These are phyloP conservation scores for Pichia gijzeniarum DNA, from an alignment of 805 yeast genomes.

Conservation along the genomic window DNA sequence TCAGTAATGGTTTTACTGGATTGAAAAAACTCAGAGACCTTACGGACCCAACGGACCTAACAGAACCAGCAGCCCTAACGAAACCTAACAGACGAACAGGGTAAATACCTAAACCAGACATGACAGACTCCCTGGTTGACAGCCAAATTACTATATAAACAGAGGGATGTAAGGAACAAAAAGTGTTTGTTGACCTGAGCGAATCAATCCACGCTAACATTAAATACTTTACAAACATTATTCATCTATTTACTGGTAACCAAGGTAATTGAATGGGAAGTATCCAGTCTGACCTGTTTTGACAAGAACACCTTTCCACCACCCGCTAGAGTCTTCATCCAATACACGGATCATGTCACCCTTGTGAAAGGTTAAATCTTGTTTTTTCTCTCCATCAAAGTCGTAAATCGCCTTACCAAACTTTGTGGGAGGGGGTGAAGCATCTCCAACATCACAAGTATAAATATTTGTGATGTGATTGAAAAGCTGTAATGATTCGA, in stretches of 20 bases:
- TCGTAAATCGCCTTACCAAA: slow-evolving; percentile 33
- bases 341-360: slow-evolving; percentile 40
- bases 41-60: neutral
- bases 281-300: slow-evolving; percentile 35
- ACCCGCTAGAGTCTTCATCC: slow-evolving; percentile 33
- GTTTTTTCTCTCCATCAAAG: slow-evolving; percentile 32
- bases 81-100: neutral
- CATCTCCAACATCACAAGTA: neutral
- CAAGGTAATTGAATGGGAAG: slow-evolving; percentile 40
- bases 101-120: slow-evolving; percentile 4
- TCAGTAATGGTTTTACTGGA: neutral
- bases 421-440: neutral
- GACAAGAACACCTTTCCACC: slow-evolving; percentile 44
- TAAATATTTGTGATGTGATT: slow-evolving; percentile 9
- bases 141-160: neutral
- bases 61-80: neutral
- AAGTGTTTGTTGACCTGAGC: too few species aligned
- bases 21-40: neutral
- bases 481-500: slow-evolving; percentile 4
- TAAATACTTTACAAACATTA: too few species aligned
- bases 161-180: neutral
- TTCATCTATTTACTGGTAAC: neutral
- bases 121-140: neutral
- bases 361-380: slow-evolving; percentile 37
- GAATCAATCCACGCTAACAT: too few species aligned